Evolutionary conservation across 352 stramenopile genomes (phyloP).

Genomic region (Achlya hypogyna): DNA sequence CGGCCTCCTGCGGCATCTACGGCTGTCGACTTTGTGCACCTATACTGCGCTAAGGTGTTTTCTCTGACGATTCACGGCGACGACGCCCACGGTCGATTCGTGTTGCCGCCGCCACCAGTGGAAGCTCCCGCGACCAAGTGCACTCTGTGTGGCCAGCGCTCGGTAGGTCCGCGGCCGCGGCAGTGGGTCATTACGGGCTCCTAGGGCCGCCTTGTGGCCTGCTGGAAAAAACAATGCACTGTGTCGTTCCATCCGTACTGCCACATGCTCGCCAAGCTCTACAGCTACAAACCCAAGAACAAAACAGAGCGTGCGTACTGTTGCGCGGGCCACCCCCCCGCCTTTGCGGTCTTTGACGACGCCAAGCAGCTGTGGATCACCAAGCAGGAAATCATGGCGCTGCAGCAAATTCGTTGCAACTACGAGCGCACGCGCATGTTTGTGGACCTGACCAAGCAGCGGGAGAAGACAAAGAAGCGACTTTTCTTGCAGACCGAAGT

Average conservation of each 20-base stretch:
- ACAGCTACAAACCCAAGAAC: conserved; percentile 22
- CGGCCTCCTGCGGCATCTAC: neutral
- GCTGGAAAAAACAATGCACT: conserved; percentile 13
- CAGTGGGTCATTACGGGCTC: neutral
- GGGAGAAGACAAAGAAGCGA: conserved; percentile 76
- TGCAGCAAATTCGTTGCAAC: conserved; percentile 65
- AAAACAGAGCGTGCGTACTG: conserved; percentile 71
- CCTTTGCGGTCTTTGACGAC: conserved; percentile 56
- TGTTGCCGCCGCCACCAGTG: neutral
- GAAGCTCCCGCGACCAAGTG: conserved; percentile 3
- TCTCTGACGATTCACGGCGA: neutral
- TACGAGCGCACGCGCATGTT: conserved; percentile 78
- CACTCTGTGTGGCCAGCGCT: neutral
- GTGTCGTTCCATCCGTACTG: conserved; percentile 17
- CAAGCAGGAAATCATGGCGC: conserved; percentile 52
- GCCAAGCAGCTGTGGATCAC: conserved; percentile 71
- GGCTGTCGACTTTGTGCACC: neutral
- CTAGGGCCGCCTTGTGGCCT: conserved; percentile 13
- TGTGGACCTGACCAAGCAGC: conserved; percentile 73
- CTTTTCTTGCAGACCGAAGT: conserved; percentile 33
- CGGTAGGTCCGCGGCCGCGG: neutral
- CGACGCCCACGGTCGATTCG: neutral
- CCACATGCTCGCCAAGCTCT: neutral
- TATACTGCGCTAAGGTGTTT: conserved; percentile 15
- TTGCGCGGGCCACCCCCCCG: conserved; percentile 55